Evolutionary conservation across 495 filamentous ascomycete genomes (phyloP).

Genomic region (Penicillium pulvis): DNA sequence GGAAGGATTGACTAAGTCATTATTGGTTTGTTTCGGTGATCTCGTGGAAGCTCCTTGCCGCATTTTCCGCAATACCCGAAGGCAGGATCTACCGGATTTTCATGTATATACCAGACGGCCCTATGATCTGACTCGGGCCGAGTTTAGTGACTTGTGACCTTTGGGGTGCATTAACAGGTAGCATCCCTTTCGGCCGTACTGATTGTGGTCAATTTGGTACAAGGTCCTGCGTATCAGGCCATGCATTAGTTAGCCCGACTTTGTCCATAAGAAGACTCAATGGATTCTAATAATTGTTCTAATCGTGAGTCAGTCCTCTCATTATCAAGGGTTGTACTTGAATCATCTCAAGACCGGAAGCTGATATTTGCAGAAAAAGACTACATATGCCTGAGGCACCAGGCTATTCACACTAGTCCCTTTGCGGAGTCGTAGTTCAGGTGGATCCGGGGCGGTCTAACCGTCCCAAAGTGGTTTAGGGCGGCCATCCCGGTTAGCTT

Average conservation of each 20-base stretch:
- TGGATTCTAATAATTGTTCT: too few species aligned
- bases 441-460: slow-evolving; percentile 15
- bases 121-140: background rate
- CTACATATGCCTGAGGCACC: background rate
- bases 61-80: slow-evolving; percentile 1
- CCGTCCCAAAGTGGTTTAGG: background rate
- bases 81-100: background rate
- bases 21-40: background rate
- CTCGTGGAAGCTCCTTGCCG: background rate
- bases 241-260: too few species aligned
- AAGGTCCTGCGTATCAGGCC: too few species aligned
- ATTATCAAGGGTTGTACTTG: background rate
- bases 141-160: background rate
- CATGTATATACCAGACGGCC: background rate
- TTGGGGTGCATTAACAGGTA: too few species aligned
- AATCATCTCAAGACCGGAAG: background rate
- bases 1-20: background rate
- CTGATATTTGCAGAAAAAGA: background rate
- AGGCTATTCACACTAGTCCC: slow-evolving; percentile 5
- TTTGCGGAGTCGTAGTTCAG: slow-evolving; percentile 6
- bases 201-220: too few species aligned
- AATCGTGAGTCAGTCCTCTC: background rate
- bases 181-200: too few species aligned
- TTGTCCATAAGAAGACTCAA: too few species aligned
- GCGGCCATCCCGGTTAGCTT: slow-evolving; percentile 16